Percentiles rank a stretch among this genome's conserved stretches.
phyloP scores from a whole-genome alignment of 2,329 filamentous ascomycete genomes.

The Escovopsis sp. region DNA sequence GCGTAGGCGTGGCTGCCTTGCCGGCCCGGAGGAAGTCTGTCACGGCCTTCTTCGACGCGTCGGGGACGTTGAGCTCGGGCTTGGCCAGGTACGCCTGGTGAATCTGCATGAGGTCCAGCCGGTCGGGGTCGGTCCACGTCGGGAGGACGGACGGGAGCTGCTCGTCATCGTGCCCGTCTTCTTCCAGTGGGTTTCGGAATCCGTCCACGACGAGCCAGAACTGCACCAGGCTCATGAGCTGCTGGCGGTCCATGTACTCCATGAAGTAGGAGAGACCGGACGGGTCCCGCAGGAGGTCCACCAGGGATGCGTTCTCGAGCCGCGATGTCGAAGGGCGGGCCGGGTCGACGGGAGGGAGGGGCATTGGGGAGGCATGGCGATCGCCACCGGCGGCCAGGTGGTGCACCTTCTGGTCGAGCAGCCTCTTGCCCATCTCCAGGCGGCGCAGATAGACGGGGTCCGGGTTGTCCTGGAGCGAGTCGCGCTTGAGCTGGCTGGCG shows the following conservation, averaged over 20 bases:
- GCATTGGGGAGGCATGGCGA: slow-evolving; percentile 17
- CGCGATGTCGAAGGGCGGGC: slow-evolving; percentile 33
- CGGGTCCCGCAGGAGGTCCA: slow-evolving; percentile 77
- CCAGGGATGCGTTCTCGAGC: slow-evolving; percentile 59
- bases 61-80: slow-evolving; percentile 63
- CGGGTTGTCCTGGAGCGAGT: slow-evolving; percentile 60
- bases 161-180: slow-evolving; percentile 45
- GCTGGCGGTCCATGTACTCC: slow-evolving; percentile 96
- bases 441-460: slow-evolving; percentile 79
- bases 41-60: slow-evolving; percentile 53
- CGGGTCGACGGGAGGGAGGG: slow-evolving; percentile 9
- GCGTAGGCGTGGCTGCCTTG: slow-evolving; percentile 55
- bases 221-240: slow-evolving; percentile 76
- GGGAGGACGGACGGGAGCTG: slow-evolving; percentile 43
- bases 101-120: slow-evolving; percentile 79
- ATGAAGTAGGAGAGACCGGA: slow-evolving; percentile 95
- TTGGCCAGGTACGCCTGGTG: slow-evolving; percentile 77
- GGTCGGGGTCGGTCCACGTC: slow-evolving; percentile 70
- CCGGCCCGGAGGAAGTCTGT: slow-evolving; percentile 67
- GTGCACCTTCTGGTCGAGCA: slow-evolving; percentile 79
- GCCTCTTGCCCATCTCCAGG: slow-evolving; percentile 77
- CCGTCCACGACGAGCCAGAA: slow-evolving; percentile 98
- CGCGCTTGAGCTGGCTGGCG: slow-evolving; percentile 77
- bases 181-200: slow-evolving; percentile 84
- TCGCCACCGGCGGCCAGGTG: slow-evolving; percentile 58